Evolutionary conservation across 106 monocot species (phyloP).

Genomic region (Xerophyta viscosa): DNA sequence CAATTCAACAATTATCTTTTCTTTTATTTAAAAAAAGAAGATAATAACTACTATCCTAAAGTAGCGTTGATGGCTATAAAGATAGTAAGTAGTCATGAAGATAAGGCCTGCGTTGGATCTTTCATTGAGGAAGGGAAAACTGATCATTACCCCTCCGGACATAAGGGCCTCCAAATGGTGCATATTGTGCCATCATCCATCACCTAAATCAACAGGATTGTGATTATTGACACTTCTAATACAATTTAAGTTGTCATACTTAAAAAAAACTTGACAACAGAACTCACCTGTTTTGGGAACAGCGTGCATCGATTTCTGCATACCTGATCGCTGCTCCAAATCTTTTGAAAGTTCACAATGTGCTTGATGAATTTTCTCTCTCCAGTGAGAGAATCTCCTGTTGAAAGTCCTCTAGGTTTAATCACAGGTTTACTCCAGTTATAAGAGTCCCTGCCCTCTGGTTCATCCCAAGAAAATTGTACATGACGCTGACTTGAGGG

Average conservation of each 20-base stretch:
- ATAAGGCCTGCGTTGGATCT: too few species aligned
- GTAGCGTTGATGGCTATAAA: too few species aligned
- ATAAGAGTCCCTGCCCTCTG: conserved; percentile 35
- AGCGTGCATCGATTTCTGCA: conserved; percentile 50
- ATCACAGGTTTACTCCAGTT: conserved; percentile 43
- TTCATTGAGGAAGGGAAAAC: not conserved
- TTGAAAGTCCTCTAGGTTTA: conserved; percentile 37
- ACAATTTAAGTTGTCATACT: not conserved
- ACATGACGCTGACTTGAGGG: conserved; percentile 79
- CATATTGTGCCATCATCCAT: conserved; percentile 56
- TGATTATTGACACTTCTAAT: too few species aligned
- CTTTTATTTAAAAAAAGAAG: too few species aligned
- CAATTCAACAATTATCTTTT: too few species aligned
- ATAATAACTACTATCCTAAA: too few species aligned
- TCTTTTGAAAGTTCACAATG: conserved; percentile 73
- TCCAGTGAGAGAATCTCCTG: conserved; percentile 23
- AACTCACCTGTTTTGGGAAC: conserved; percentile 72
- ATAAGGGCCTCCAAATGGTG: conserved; percentile 87
- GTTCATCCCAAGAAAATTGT: conserved; percentile 68
- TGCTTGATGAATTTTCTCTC: conserved; percentile 60
- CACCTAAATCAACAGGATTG: too few species aligned
- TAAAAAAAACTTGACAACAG: not conserved
- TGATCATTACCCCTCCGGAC: conserved; percentile 76
- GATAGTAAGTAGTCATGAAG: too few species aligned
- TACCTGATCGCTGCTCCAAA: conserved; percentile 93